These are phyloP conservation scores for Nicotiana knightiana DNA, from an alignment of 257 asterid genomes.

Conservation along the genomic window DNA sequence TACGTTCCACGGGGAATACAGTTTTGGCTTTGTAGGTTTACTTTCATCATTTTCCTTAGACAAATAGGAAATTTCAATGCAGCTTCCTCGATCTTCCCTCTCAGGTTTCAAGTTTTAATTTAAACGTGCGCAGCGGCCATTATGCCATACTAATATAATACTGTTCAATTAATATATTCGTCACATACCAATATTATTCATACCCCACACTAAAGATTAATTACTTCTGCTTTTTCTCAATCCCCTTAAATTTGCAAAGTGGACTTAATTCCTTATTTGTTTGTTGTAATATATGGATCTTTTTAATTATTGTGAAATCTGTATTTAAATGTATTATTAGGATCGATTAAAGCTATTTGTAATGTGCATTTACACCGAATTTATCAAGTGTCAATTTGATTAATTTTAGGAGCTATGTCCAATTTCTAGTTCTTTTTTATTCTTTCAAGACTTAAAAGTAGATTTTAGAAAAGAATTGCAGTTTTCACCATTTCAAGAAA, in stretches of 20 bases:
- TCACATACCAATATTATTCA: background rate
- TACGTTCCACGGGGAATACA: background rate
- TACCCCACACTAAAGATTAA: background rate
- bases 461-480: background rate
- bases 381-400: background rate
- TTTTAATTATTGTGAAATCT: too few species aligned
- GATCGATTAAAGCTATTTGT: background rate
- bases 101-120: background rate
- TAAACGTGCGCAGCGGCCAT: background rate
- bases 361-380: background rate
- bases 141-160: too few species aligned
- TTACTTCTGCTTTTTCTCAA: background rate
- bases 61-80: constrained; percentile 7
- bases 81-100: background rate
- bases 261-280: background rate
- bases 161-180: background rate
- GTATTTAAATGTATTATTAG: background rate
- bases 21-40: background rate
- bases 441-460: background rate
- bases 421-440: background rate
- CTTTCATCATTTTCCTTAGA: background rate
- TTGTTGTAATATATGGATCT: too few species aligned
- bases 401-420: background rate
- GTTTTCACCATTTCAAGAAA: background rate
- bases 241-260: background rate